Base-by-base conservation (phyloP, 1,284 basidiomycete genomes). In the Cutaneotrichosporon dermatis region DNA sequence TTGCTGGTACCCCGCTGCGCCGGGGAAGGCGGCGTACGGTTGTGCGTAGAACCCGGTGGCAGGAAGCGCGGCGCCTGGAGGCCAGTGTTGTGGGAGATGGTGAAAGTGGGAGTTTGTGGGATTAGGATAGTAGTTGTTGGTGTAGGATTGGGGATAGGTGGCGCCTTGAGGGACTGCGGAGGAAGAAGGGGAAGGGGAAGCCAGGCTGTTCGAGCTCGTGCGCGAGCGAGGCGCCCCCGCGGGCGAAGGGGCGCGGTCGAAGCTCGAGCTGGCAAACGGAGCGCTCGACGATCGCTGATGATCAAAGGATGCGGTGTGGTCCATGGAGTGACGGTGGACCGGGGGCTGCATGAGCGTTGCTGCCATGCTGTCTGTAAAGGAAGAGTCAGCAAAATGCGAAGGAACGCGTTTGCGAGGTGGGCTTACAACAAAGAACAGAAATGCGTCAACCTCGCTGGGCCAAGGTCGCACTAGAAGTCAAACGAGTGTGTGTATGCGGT, bases 301-400 rank as follows among this genome's bases (percentile, higher is more conserved):
- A 45, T 75, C 75, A 65, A 73, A 74, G 16, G 75, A 74, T n/a
- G 70, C 49, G 43, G 69, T 54, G 53, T 72, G 64, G 64, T 76
- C 75, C 72, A 75, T 75, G 33, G 73, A 71, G 11, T 71, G 71
- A 55, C 75, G 74, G 55, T 72, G 70, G 52, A 62, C 57, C 16
- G 68, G 62, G 15, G 67, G 64, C 46, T 70, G 69, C 67, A 72
- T 72, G 58, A 74, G 58, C 41, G 66, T 71, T 37, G 73, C 67
- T 59, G 74, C 74, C 74, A 76, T 76, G 64, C 63, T 69, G 67
- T 48, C 45, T 48, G 25, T 35, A 16, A 16, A 33, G 39, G 16
- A n/a, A 37, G 41, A 8, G 35, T 50, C 34, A 36, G 48, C n/a
- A 34, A 36, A 35, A 10, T n/a, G 45, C 25, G 33, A 11, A 35